Conservation (phyloP, 495 filamentous ascomycete genomes). For the Xylaria castorea region DNA sequence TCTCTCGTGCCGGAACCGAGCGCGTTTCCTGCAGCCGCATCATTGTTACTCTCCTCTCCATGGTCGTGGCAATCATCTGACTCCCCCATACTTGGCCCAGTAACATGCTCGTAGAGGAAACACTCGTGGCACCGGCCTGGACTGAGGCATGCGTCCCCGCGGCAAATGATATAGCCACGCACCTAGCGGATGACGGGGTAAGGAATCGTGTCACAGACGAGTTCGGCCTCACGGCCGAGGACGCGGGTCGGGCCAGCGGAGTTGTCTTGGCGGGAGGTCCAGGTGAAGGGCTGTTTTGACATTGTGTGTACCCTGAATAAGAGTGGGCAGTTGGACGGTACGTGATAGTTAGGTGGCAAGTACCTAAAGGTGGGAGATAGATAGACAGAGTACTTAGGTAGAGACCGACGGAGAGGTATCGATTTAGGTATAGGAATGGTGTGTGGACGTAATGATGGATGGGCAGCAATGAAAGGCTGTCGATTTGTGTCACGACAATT, state of each 20-base stretch:
- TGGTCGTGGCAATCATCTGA: slow-evolving; percentile 19
- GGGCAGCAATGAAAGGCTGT: not conserved
- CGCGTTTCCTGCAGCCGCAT: not conserved
- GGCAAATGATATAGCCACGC: slow-evolving; percentile 53
- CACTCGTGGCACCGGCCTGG: slow-evolving; percentile 58
- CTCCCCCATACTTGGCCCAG: slow-evolving; percentile 23
- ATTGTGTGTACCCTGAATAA: not conserved
- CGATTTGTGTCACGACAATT: not conserved
- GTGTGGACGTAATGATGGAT: not conserved
- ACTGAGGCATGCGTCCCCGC: slow-evolving; percentile 53
- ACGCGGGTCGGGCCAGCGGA: slow-evolving; percentile 36
- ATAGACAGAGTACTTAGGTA: slow-evolving; percentile 1
- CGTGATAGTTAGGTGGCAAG: not conserved
- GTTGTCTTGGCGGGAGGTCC: slow-evolving; percentile 56
- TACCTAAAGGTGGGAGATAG: not conserved
- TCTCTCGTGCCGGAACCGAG: not conserved
- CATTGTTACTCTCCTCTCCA: not conserved
- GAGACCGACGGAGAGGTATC: not conserved
- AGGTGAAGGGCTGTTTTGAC: slow-evolving; percentile 45
- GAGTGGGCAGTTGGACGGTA: not conserved
- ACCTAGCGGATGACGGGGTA: slow-evolving; percentile 57
- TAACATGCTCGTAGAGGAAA: slow-evolving; percentile 48
- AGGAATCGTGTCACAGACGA: slow-evolving; percentile 48
- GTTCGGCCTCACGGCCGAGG: slow-evolving; percentile 42
- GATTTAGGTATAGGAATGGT: not conserved